phyloP scores from a whole-genome alignment of 1,284 basidiomycete genomes.

The Porodaedalea pini region DNA sequence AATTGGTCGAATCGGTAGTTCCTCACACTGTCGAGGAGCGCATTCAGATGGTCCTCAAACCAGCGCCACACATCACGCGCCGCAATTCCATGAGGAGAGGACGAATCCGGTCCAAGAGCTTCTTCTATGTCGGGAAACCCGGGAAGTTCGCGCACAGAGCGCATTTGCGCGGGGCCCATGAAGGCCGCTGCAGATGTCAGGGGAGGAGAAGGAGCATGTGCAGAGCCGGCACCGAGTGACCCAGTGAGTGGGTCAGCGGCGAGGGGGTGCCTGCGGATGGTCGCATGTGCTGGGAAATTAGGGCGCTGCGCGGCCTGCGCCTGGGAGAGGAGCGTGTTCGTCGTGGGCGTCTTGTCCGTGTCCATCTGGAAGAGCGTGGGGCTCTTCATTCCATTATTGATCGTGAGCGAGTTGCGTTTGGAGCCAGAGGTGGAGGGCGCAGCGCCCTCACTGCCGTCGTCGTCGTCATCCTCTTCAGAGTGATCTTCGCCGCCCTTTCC shows the following conservation, averaged over 20 bases:
- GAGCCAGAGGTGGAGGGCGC: slow-evolving; percentile 58
- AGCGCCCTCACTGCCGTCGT: slow-evolving; percentile 63
- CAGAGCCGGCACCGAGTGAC: slow-evolving; percentile 36
- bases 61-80: slow-evolving; percentile 82
- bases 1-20: slow-evolving; percentile 82
- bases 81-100: slow-evolving; percentile 67
- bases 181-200: slow-evolving; percentile 45
- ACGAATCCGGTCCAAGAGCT: slow-evolving; percentile 69
- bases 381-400: slow-evolving; percentile 61
- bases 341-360: slow-evolving; percentile 80
- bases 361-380: slow-evolving; percentile 54
- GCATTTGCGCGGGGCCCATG: slow-evolving; percentile 35
- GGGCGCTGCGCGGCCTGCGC: slow-evolving; percentile 65
- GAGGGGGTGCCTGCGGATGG: slow-evolving; percentile 65
- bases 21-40: slow-evolving; percentile 71
- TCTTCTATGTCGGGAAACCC: slow-evolving; percentile 83
- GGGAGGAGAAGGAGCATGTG: slow-evolving; percentile 50
- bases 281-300: slow-evolving; percentile 60
- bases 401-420: slow-evolving; percentile 68
- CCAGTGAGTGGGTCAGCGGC: slow-evolving; percentile 44
- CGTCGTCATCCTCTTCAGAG: slow-evolving; percentile 80
- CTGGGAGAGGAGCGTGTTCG: slow-evolving; percentile 68
- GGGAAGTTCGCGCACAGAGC: slow-evolving; percentile 68
- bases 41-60: slow-evolving; percentile 83
- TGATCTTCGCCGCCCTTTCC: slow-evolving; percentile 53